A percentile compares a stretch with the other conserved stretches of the same genome.
Evolutionary conservation across 768 basidiomycete genomes (phyloP).

Genomic region (Nidula microcarpa): DNA sequence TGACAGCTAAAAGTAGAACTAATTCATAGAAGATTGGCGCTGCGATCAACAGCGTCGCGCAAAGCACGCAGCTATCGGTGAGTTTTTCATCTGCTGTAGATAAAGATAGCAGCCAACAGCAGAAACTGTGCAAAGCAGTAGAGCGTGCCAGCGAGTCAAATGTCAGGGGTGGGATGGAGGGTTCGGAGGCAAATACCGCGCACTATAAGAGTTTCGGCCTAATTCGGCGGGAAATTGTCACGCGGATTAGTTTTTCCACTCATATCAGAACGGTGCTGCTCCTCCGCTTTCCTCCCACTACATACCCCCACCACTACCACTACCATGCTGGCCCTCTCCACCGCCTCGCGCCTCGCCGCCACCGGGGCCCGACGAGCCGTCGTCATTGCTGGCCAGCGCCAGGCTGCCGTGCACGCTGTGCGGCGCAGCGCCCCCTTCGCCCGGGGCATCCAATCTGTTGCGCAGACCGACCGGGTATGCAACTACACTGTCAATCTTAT

Average conservation of each 20-base stretch:
- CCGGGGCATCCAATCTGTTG: slow-evolving; percentile 54
- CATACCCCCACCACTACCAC: slow-evolving; percentile 6
- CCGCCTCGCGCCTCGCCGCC: slow-evolving; percentile 28
- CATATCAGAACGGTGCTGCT: slow-evolving; percentile 5
- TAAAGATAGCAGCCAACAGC: slow-evolving; percentile 22
- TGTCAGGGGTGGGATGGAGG: neutral
- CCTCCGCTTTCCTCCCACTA: slow-evolving; percentile 7
- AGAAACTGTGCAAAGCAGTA: slow-evolving; percentile 19
- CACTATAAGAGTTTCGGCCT: neutral
- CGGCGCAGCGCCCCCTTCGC: slow-evolving; percentile 29
- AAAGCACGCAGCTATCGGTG: no score
- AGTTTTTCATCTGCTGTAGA: neutral
- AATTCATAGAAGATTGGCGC: no score
- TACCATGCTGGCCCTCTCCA: slow-evolving; percentile 31
- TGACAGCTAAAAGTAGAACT: no score
- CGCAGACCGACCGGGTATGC: slow-evolving; percentile 74
- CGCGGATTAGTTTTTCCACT: slow-evolving; percentile 2
- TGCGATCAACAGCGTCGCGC: no score
- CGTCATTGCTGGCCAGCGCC: slow-evolving; percentile 46
- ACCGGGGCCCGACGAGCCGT: slow-evolving; percentile 42
- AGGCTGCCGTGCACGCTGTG: slow-evolving; percentile 37
- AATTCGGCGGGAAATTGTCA: slow-evolving; percentile 8
- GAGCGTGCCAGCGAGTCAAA: no score
- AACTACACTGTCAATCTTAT: neutral
- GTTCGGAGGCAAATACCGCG: neutral